phyloP scores from a whole-genome alignment of 305 asterid species.

The Coffea humblotiana region DNA sequence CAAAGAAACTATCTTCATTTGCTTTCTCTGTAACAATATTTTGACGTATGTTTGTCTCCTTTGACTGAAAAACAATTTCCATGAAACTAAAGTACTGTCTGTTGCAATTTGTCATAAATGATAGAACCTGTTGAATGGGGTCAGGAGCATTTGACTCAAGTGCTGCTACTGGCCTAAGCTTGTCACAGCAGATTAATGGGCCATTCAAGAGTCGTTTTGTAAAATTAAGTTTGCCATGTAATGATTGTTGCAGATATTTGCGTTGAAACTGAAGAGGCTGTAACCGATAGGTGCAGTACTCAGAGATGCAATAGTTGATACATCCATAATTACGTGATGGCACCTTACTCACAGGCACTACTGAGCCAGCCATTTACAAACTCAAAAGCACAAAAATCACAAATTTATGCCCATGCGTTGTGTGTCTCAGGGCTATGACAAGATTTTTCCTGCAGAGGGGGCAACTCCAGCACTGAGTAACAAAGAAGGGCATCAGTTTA shows the following conservation, averaged over 20 bases:
- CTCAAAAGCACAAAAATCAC: constrained; percentile 15
- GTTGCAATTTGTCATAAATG: background rate
- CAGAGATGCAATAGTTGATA: constrained; percentile 26
- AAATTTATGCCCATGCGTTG: background rate
- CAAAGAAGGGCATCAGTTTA: background rate
- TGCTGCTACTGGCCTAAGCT: constrained; percentile 39
- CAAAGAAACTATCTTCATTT: background rate
- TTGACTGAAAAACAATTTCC: background rate
- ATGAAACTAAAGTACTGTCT: background rate
- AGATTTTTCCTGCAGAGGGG: constrained; percentile 1
- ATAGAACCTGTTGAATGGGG: constrained; percentile 39
- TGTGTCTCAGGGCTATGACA: background rate
- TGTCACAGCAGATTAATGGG: constrained; percentile 31
- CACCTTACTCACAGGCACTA: constrained; percentile 45
- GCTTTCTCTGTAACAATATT: background rate
- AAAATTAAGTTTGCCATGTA: constrained; percentile 28
- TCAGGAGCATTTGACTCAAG: constrained; percentile 47
- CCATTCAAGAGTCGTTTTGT: constrained; percentile 33
- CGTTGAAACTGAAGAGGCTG: constrained; percentile 23
- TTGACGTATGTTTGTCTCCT: too few relatives aligned
- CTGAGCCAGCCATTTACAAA: constrained; percentile 51
- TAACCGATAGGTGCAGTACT: constrained; percentile 26
- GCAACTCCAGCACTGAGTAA: background rate
- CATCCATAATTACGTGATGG: constrained; percentile 35
- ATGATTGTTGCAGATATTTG: constrained; percentile 17